Evolutionary conservation across 176 grass and related monocot genomes (phyloP).

Genomic region (Chloris gayana): DNA sequence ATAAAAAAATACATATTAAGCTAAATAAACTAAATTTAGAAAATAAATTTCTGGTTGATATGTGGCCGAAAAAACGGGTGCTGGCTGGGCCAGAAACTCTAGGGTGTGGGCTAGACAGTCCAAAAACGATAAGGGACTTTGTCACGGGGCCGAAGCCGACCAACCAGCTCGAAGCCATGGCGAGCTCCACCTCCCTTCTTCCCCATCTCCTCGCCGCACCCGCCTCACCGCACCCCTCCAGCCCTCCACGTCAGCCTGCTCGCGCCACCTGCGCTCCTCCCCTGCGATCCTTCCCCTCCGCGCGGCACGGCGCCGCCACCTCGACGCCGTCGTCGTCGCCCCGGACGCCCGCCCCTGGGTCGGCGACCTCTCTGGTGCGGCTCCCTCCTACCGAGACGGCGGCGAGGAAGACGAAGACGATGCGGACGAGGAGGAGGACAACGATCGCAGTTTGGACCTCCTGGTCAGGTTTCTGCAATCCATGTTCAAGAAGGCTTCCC

Average conservation of each 20-base stretch:
- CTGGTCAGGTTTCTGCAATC: slow-evolving; percentile 68
- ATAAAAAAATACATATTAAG: too few relatives aligned
- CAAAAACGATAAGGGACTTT: background rate
- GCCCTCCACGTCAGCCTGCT: background rate
- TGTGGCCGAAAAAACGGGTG: background rate
- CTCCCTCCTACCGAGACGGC: slow-evolving; percentile 39
- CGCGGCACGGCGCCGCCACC: slow-evolving; percentile 49
- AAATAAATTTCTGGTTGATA: background rate
- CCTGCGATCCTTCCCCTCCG: slow-evolving; percentile 34
- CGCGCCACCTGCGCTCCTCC: slow-evolving; percentile 14
- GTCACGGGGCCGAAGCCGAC: background rate
- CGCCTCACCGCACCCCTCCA: slow-evolving; percentile 14
- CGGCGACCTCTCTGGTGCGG: slow-evolving; percentile 50
- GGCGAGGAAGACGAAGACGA: slow-evolving; percentile 59
- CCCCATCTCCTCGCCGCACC: slow-evolving; percentile 21
- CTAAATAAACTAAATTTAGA: background rate
- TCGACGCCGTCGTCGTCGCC: slow-evolving; percentile 60
- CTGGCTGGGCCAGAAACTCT: background rate
- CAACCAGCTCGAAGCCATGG: slow-evolving; percentile 38
- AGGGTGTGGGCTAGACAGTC: background rate
- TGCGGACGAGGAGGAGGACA: slow-evolving; percentile 50
- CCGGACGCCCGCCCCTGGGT: slow-evolving; percentile 75
- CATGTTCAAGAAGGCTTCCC: slow-evolving; percentile 75
- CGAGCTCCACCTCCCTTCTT: slow-evolving; percentile 42
- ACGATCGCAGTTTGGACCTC: slow-evolving; percentile 86